phyloP scores from a whole-genome alignment of 345 rosid species.

The Brassica nigra region DNA sequence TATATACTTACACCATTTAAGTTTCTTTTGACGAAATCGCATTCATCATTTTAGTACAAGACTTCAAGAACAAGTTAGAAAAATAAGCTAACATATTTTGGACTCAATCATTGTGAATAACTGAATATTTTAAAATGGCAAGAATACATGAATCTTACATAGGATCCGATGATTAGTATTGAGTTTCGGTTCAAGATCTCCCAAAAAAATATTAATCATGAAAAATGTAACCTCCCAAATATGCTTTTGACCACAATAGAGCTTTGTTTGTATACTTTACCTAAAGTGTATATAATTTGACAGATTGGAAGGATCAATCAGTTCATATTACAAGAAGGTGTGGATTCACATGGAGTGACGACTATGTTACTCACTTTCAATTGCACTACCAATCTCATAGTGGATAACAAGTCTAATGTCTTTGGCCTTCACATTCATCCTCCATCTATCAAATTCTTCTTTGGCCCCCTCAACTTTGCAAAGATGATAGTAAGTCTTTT shows the following conservation, averaged over 20 bases:
- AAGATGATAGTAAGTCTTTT: conserved; percentile 48
- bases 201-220: background rate
- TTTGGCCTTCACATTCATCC: conserved; percentile 76
- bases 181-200: background rate
- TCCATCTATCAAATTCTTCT: conserved; percentile 57
- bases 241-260: background rate
- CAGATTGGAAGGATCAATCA: conserved; percentile 58
- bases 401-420: conserved; percentile 78
- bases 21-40: background rate
- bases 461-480: conserved; percentile 66
- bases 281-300: conserved; percentile 6
- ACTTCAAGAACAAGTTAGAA: background rate
- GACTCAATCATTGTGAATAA: background rate
- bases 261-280: background rate
- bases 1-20: background rate
- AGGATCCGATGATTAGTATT: background rate
- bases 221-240: background rate
- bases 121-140: background rate
- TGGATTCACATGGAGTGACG: conserved; percentile 65
- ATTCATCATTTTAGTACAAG: background rate
- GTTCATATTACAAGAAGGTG: conserved; percentile 72
- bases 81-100: too few relatives aligned
- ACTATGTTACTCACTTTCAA: conserved; percentile 78
- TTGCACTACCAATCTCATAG: conserved; percentile 50
- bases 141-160: background rate